phyloP scores from a whole-genome alignment of 208 protist species.

The Acanthamoeba culbertsoni region DNA sequence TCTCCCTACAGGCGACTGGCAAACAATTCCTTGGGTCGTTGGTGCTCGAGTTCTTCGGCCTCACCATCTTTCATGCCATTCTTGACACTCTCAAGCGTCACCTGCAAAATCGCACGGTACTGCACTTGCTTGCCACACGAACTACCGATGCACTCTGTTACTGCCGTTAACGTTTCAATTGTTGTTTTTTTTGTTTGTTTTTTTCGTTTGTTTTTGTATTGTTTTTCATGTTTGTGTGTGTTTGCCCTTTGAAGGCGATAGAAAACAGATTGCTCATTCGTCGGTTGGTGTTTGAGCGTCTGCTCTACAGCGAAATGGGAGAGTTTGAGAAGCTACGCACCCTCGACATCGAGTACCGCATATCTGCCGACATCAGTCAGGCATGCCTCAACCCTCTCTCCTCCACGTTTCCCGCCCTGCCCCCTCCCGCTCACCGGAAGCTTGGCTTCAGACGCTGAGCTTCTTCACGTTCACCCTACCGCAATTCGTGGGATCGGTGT shows the following conservation, averaged over 20 bases:
- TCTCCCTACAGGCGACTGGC: not conserved
- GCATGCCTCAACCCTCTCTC: not conserved
- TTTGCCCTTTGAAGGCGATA: not conserved
- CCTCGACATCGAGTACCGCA: conserved; percentile 54
- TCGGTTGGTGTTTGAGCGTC: conserved; percentile 67
- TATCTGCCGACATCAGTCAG: conserved; percentile 69
- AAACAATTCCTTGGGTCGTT: not conserved
- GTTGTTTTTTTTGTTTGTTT: too few relatives aligned
- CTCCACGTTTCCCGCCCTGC: too few relatives aligned
- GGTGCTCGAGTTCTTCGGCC: conserved; percentile 57
- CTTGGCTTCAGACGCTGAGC: conserved; percentile 9
- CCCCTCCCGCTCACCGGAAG: too few relatives aligned
- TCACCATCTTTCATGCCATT: conserved; percentile 58
- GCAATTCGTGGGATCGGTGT: not conserved
- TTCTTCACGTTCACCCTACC: not conserved
- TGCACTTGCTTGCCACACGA: too few relatives aligned
- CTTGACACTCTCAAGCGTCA: conserved; percentile 61
- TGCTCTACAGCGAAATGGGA: conserved; percentile 72
- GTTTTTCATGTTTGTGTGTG: not conserved
- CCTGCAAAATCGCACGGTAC: conserved; percentile 61
- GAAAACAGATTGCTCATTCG: conserved; percentile 67
- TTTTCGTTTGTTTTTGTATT: too few relatives aligned
- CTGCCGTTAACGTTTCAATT: too few relatives aligned
- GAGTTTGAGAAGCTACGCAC: conserved; percentile 67
- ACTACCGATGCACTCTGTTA: too few relatives aligned